Evolutionary conservation across 148 eudicot species (phyloP).

Genomic region (Mesembryanthemum crystallinum): DNA sequence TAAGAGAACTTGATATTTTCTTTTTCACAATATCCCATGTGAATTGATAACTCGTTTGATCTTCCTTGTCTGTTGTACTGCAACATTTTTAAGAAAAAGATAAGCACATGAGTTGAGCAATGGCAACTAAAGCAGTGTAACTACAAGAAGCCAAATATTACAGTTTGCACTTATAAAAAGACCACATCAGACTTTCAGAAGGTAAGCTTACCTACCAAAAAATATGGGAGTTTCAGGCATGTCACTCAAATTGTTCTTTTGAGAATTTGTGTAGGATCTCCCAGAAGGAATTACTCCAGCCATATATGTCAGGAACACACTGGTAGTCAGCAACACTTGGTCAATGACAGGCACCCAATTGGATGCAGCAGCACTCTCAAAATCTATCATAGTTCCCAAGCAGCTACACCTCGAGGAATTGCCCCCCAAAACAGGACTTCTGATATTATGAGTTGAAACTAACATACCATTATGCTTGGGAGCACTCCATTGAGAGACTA

Average conservation of each 20-base stretch:
- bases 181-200: neutral
- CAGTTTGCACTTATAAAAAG: neutral
- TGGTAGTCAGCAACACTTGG: conserved; percentile 74
- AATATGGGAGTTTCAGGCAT: conserved; percentile 40
- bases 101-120: conserved; percentile 1
- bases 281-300: conserved; percentile 79
- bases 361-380: conserved; percentile 45
- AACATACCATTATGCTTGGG: conserved; percentile 31
- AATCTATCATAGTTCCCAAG: conserved; percentile 51
- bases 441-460: conserved; percentile 20
- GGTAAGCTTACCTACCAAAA: conserved; percentile 80
- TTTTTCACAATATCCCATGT: conserved; percentile 68
- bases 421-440: conserved; percentile 24
- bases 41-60: conserved; percentile 36
- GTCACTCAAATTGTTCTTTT: conserved; percentile 35
- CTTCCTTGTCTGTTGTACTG: conserved; percentile 43
- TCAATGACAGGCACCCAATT: conserved; percentile 75
- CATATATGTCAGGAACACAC: conserved; percentile 72
- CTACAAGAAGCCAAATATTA: neutral
- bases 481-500: conserved; percentile 32
- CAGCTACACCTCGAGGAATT: conserved; percentile 41
- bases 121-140: conserved; percentile 1
- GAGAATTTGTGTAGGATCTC: conserved; percentile 35
- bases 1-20: conserved; percentile 64
- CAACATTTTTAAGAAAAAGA: conserved; percentile 16